Evolutionary conservation across 2,329 filamentous ascomycete species (phyloP).

Genomic region (Hirsutella minnesotensis): DNA sequence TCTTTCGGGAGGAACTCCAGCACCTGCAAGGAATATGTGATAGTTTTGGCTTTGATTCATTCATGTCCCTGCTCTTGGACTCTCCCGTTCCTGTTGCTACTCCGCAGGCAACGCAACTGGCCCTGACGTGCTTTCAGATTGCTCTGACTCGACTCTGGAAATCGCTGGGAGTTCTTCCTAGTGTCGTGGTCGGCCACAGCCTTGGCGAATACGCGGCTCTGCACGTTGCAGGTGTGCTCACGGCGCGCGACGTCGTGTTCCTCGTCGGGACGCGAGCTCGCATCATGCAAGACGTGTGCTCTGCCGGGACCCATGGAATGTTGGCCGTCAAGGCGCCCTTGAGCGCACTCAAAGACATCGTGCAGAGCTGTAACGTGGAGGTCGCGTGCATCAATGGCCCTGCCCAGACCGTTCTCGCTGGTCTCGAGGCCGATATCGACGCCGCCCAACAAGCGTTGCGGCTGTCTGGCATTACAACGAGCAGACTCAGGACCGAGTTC

Average conservation of each 20-base stretch:
- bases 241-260: slow-evolving; percentile 46
- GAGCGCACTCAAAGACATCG: slow-evolving; percentile 7
- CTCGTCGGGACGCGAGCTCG: slow-evolving; percentile 49
- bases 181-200: slow-evolving; percentile 38
- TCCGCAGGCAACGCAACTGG: slow-evolving; percentile 20
- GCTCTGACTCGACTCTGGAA: slow-evolving; percentile 29
- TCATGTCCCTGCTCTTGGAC: neutral
- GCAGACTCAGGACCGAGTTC: slow-evolving; percentile 21
- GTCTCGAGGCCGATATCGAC: slow-evolving; percentile 4
- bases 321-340: slow-evolving; percentile 16
- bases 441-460: slow-evolving; percentile 1
- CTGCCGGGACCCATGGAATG: slow-evolving; percentile 20
- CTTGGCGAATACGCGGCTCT: slow-evolving; percentile 54
- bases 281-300: slow-evolving; percentile 43
- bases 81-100: neutral
- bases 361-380: slow-evolving; percentile 8
- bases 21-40: no score
- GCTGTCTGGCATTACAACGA: slow-evolving; percentile 16
- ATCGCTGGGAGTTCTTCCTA: slow-evolving; percentile 25
- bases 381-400: slow-evolving; percentile 52
- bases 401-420: slow-evolving; percentile 41
- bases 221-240: slow-evolving; percentile 49
- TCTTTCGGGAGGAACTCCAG: no score
- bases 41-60: neutral
- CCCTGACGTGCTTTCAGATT: slow-evolving; percentile 25